These are phyloP conservation scores for Rhodotorula sp. DNA, from an alignment of 1,284 basidiomycete species.

Conservation along the genomic window DNA sequence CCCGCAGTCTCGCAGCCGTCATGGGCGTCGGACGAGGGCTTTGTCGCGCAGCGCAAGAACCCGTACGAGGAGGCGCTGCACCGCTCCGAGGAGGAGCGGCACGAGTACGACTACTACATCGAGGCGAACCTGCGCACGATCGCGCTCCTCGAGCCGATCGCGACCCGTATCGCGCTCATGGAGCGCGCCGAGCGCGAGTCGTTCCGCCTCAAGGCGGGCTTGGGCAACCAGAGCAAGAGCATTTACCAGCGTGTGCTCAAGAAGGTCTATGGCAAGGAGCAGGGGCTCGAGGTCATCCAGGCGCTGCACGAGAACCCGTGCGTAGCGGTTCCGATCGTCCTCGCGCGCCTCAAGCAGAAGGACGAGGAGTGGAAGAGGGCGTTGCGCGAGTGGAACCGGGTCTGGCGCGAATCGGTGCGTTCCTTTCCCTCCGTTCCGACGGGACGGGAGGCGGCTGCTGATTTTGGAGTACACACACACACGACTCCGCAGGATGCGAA, in stretches of 20 bases:
- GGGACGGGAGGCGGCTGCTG: too few relatives aligned
- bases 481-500: conserved; percentile 67
- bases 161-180: conserved; percentile 85
- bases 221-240: conserved; percentile 83
- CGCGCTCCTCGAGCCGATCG: conserved; percentile 85
- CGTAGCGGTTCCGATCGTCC: conserved; percentile 88
- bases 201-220: conserved; percentile 83
- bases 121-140: conserved; percentile 92
- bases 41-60: conserved; percentile 96
- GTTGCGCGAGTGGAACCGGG: conserved; percentile 93
- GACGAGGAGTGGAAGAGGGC: conserved; percentile 96
- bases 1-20: conserved; percentile 85
- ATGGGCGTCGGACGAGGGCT: conserved; percentile 94
- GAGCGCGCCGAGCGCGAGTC: conserved; percentile 77
- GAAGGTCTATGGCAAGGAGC: conserved; percentile 87
- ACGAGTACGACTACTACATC: conserved; percentile 97
- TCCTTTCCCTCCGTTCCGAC: neutral
- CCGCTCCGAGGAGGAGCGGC: conserved; percentile 95
- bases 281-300: conserved; percentile 79
- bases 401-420: conserved; percentile 74
- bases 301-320: conserved; percentile 91
- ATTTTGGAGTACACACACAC: too few relatives aligned
- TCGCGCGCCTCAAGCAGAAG: conserved; percentile 86
- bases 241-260: conserved; percentile 94
- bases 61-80: conserved; percentile 94